Base-by-base conservation (phyloP, 306 rosid genomes). In the Psophocarpus tetragonolobus region DNA sequence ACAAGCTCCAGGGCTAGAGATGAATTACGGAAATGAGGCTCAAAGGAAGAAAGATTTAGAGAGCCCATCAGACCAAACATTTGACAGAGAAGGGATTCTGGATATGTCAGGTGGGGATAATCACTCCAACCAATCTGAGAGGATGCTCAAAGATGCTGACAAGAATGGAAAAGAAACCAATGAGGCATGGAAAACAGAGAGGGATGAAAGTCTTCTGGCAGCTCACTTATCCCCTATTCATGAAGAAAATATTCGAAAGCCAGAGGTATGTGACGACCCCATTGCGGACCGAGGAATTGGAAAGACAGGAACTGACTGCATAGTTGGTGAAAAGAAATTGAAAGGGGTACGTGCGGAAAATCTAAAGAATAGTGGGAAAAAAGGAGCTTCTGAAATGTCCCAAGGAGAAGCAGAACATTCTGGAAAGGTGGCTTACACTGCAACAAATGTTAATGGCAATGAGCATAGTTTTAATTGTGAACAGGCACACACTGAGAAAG, bases 391-490 rank as follows among this genome's bases (percentile, higher is more conserved):
- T 53, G 38, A 62, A 65, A 45, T 38, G 32, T 23, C 75, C 67
- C 69, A 33, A 18, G 80, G 80, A 79, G 84, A 77, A 47, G 36
- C 47, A 11, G 83, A 82, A 76, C 54, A 51, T 65, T 32, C 80
- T 48, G 80, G 69, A 72, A 76, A 71, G 82, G 87, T 78, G 27
- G 80, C 84, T 78, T 79, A 56, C 74, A 64, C 51, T 61, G 35
- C 63, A 72, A 76, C 72, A 73, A 77, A 81, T 27, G 80, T 81
- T 12, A 79, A 77, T 36, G 81, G 82, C 18, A 79, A 77, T 74
- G 90, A 80, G 78, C 83, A 68, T 81, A 73, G 85, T 71, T 30
- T 53, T 76, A 71, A 74, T 72, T 23, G 66, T 82, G 85, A 80
- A 71, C 82, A 64, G 60, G 76, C 58, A 32, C 68, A 32, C 17